These are phyloP conservation scores for Leishmania tropica DNA, from an alignment of 208 protist species.

Conservation along the genomic window DNA sequence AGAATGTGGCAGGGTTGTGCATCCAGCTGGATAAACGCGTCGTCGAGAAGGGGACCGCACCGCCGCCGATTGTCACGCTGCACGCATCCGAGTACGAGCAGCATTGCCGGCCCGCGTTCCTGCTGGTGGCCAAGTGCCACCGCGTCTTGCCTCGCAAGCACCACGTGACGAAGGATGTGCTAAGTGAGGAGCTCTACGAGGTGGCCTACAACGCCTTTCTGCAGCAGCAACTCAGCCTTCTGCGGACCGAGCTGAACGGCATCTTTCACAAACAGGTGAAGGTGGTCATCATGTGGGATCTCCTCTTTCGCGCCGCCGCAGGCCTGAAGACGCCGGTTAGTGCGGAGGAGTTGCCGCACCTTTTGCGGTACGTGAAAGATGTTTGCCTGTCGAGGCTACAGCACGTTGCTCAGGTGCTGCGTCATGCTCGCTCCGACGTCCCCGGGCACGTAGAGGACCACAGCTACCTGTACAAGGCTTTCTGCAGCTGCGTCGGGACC, in stretches of 20 bases:
- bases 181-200: conserved; percentile 64
- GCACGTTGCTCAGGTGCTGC: conserved; percentile 47
- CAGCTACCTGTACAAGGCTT: conserved; percentile 35
- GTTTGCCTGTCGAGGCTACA: conserved; percentile 58
- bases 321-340: conserved; percentile 14
- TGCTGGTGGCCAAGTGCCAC: conserved; percentile 57
- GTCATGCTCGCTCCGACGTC: conserved; percentile 21
- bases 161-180: conserved; percentile 13
- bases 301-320: conserved; percentile 44
- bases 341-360: conserved; percentile 40
- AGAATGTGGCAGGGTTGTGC: conserved; percentile 68
- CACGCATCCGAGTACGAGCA: conserved; percentile 60
- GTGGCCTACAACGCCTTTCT: conserved; percentile 63
- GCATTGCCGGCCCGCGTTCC: conserved; percentile 53
- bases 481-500: conserved; percentile 55
- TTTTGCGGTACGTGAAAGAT: conserved; percentile 46
- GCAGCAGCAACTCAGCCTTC: conserved; percentile 40
- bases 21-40: conserved; percentile 59
- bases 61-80: conserved; percentile 45
- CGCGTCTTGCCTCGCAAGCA: conserved; percentile 24
- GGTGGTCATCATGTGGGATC: conserved; percentile 72
- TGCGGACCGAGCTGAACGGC: conserved; percentile 39
- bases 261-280: conserved; percentile 51
- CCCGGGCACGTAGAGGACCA: conserved; percentile 16
- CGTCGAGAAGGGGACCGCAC: conserved; percentile 39